phyloP scores from a whole-genome alignment of 306 rosid species.

The Nissolia schottii region DNA sequence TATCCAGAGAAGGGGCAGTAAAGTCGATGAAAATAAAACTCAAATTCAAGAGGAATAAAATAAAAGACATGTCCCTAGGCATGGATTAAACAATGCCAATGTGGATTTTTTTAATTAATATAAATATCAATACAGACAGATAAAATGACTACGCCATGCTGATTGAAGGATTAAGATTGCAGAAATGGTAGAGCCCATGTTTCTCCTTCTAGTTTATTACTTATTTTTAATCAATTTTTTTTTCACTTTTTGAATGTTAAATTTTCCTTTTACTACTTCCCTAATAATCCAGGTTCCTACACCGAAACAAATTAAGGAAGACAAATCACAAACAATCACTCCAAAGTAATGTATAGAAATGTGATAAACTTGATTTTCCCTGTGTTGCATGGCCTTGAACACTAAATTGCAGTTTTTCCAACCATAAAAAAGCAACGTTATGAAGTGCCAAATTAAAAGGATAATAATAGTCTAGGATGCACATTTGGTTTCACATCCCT shows the following conservation, averaged over 20 bases:
- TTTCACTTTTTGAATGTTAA: background rate
- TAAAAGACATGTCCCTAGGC: background rate
- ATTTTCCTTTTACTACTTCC: background rate
- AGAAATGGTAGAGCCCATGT: background rate
- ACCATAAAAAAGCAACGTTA: background rate
- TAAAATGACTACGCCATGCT: background rate
- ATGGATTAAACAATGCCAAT: background rate
- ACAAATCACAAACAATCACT: background rate
- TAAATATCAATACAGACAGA: background rate
- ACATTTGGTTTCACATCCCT: constrained; percentile 1
- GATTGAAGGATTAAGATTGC: background rate
- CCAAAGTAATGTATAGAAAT: background rate
- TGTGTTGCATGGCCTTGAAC: background rate
- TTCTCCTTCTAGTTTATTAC: background rate
- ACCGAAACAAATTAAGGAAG: background rate
- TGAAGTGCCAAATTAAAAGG: constrained; percentile 9
- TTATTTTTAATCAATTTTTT: background rate
- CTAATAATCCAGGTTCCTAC: constrained; percentile 7
- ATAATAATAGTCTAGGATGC: background rate
- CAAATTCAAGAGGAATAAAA: constrained; percentile 5
- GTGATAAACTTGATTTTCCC: background rate
- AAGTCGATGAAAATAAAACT: constrained; percentile 5
- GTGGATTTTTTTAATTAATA: background rate
- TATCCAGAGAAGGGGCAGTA: background rate
- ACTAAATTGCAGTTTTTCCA: background rate